phyloP scores from a whole-genome alignment of 1,284 basidiomycete genomes.

The Ustilago curta region DNA sequence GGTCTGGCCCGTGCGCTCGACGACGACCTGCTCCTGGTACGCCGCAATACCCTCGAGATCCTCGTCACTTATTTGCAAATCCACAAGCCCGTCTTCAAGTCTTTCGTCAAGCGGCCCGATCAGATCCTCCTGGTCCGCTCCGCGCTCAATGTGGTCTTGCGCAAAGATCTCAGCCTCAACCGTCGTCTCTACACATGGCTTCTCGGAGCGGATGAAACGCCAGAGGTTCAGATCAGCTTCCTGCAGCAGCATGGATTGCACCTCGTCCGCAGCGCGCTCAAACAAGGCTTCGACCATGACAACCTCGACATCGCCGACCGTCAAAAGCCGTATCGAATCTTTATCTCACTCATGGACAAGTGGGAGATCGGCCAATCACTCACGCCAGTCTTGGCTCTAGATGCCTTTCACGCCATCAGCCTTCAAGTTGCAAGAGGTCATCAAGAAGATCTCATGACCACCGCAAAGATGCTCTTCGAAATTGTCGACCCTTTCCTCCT shows the following conservation, averaged over 20 bases:
- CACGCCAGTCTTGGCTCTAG: slow-evolving; percentile 82
- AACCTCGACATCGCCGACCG: slow-evolving; percentile 77
- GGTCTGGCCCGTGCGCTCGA: slow-evolving; percentile 86
- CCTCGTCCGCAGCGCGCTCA: slow-evolving; percentile 48
- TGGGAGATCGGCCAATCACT: slow-evolving; percentile 91
- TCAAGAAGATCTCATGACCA: slow-evolving; percentile 77
- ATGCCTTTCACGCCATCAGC: slow-evolving; percentile 78
- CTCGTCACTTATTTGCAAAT: slow-evolving; percentile 58
- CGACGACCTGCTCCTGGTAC: slow-evolving; percentile 79
- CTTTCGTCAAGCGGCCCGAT: slow-evolving; percentile 39
- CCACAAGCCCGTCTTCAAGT: slow-evolving; percentile 44
- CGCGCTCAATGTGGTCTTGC: slow-evolving; percentile 72
- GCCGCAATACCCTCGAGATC: slow-evolving; percentile 62
- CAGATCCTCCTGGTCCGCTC: slow-evolving; percentile 57
- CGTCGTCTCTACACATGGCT: slow-evolving; percentile 94
- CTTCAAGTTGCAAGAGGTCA: slow-evolving; percentile 76
- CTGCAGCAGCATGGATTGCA: slow-evolving; percentile 48
- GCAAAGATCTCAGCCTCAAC: slow-evolving; percentile 91
- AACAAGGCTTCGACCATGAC: slow-evolving; percentile 36
- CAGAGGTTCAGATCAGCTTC: slow-evolving; percentile 62
- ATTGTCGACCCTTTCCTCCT: slow-evolving; percentile 87
- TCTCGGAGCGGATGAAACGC: slow-evolving; percentile 81
- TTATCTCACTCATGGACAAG: slow-evolving; percentile 93
- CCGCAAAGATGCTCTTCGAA: slow-evolving; percentile 90
- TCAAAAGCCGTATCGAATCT: slow-evolving; percentile 88